phyloP scores from a whole-genome alignment of 108 stramenopile genomes.

The Fistulifera pelliculosa region DNA sequence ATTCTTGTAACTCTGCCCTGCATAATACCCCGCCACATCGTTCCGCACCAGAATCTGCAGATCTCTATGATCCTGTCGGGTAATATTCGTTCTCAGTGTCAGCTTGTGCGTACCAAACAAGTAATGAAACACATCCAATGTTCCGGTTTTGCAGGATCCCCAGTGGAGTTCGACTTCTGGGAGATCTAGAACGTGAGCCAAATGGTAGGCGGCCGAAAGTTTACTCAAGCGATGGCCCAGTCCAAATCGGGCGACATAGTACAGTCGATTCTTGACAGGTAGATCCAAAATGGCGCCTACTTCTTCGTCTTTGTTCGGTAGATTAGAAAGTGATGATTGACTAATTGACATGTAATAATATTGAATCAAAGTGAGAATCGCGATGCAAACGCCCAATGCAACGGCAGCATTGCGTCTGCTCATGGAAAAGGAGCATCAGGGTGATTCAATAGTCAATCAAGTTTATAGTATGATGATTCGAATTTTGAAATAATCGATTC shows the following conservation, averaged over 20 bases:
- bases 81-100: background rate
- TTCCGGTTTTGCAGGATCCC: conserved; percentile 12
- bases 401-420: no score
- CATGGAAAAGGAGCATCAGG: no score
- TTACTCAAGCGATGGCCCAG: conserved; percentile 30
- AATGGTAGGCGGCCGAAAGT: conserved; percentile 22
- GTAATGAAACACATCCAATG: conserved; percentile 24
- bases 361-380: no score
- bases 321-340: no score
- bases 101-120: conserved; percentile 15
- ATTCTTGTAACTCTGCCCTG: conserved; percentile 35
- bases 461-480: no score
- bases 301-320: no score
- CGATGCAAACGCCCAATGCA: no score
- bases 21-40: conserved; percentile 37
- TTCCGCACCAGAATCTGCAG: conserved; percentile 31
- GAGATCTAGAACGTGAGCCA: conserved; percentile 16
- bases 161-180: conserved; percentile 22
- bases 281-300: no score
- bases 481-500: no score
- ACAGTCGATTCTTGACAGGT: no score
- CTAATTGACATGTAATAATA: no score
- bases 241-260: conserved; percentile 26
- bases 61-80: background rate
- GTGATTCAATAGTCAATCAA: no score